Evolutionary conservation across 352 stramenopile species (phyloP).

Genomic region (Phytophthora sojae): DNA sequence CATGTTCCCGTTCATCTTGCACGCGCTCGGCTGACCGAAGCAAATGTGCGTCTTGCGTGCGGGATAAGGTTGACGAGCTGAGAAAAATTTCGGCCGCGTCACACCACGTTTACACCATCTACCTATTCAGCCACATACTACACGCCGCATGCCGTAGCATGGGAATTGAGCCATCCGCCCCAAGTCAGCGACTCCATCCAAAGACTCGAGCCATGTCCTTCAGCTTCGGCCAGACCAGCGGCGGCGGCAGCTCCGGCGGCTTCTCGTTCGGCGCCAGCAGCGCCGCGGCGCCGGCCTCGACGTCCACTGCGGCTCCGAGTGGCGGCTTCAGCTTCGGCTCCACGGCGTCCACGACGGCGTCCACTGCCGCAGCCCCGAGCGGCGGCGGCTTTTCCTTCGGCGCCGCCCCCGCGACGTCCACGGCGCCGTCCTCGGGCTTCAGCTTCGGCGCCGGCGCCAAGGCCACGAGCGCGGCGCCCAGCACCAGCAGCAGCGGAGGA

Average conservation of each 20-base stretch:
- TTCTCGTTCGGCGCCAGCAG: conserved; percentile 32
- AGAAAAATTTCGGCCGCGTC: conserved; percentile 9
- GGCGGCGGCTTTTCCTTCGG: conserved; percentile 3
- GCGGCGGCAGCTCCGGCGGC: conserved; percentile 23
- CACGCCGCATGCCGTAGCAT: neutral
- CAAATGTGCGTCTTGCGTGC: conserved; percentile 1
- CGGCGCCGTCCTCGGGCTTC: neutral
- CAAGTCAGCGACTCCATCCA: neutral
- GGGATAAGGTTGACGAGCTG: conserved; percentile 11
- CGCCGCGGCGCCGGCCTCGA: conserved; percentile 5
- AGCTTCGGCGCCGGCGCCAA: neutral
- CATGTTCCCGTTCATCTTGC: conserved; percentile 42
- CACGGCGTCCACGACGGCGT: neutral
- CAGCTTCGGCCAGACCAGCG: conserved; percentile 40
- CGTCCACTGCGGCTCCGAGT: neutral
- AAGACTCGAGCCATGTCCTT: conserved; percentile 42
- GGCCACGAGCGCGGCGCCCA: neutral
- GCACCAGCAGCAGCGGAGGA: neutral
- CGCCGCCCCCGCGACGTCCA: neutral
- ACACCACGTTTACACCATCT: neutral
- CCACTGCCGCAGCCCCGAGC: neutral
- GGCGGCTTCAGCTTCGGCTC: conserved; percentile 23
- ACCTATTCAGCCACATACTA: neutral
- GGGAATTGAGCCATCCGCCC: neutral
- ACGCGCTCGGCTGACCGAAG: too few relatives aligned